These are phyloP conservation scores for Gaeumannomyces tritici DNA, from an alignment of 2,329 filamentous ascomycete genomes.

Conservation along the genomic window DNA sequence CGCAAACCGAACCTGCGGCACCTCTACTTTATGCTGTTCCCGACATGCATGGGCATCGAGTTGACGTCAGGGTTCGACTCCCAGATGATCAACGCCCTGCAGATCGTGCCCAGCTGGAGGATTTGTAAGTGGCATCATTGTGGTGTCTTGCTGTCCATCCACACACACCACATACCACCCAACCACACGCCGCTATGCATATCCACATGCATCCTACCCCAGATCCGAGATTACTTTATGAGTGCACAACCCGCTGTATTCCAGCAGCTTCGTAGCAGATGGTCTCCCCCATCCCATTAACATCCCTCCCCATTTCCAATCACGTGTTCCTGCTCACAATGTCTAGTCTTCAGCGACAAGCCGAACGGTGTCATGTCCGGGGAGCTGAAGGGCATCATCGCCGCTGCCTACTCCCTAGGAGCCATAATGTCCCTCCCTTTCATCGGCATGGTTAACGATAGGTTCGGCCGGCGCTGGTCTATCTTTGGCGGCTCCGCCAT, in stretches of 20 bases:
- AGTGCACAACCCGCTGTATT: too few relatives aligned
- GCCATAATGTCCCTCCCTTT: conserved; percentile 40
- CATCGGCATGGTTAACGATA: conserved; percentile 39
- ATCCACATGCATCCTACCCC: too few relatives aligned
- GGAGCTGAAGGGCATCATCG: conserved; percentile 31
- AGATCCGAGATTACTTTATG: too few relatives aligned
- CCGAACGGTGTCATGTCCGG: background rate
- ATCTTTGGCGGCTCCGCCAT: conserved; percentile 41
- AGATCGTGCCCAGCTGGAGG: conserved; percentile 25
- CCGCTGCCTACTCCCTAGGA: conserved; percentile 42
- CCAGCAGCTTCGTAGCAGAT: too few relatives aligned
- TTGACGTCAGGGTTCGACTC: conserved; percentile 49
- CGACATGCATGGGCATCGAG: conserved; percentile 49
- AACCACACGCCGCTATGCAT: background rate
- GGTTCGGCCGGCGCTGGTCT: conserved; percentile 38
- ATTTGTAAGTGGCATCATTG: conserved; percentile 16
- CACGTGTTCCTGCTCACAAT: background rate
- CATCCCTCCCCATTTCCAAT: too few relatives aligned
- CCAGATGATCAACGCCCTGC: conserved; percentile 29
- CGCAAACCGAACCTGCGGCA: conserved; percentile 43
- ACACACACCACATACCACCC: background rate
- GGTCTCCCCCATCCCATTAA: too few relatives aligned
- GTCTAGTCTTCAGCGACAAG: background rate
- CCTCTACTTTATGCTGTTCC: conserved; percentile 47
- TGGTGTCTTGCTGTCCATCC: background rate